Base-by-base conservation (phyloP, 139 green algal genomes). In the Trebouxia sp. region DNA sequence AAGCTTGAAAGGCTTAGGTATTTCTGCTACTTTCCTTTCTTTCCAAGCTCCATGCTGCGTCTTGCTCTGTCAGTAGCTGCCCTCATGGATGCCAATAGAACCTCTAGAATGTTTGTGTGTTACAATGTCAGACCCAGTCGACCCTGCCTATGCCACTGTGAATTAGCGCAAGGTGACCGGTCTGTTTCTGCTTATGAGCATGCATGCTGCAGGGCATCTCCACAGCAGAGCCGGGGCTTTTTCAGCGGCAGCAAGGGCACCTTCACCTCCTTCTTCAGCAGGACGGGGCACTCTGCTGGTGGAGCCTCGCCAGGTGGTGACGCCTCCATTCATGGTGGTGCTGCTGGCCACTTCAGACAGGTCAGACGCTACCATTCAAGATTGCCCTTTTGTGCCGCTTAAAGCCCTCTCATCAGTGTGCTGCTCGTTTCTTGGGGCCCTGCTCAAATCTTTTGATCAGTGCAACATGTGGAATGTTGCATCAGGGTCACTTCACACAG, bases 291-390 rank as follows among this genome's bases (percentile, higher is more conserved):
- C 38, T 70, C 72, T 38, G 41, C 55, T 22, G 72, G 56, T 12
- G 50, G 42, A 14, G 80, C 70, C n/a, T 50, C 70, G 42, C 80
- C 41, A 72, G 75, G 47, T 65, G 85, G 84, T 35, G 92, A 97
- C 75, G 94, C 93, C 0, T 96, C 89, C 83, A 95, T 97, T 78
- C 93, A 97, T 78, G 92, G 91, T 15, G 94, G 94, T 42, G 90
- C 85, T 42, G 91, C 89, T 35, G 93, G 94, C 82, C 82, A 85
- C 83, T 90, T 93, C 81, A 65, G 83, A 22, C 88, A 92, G 85
- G 87, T 87, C 20, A 12, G 65, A n/a, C 12, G 15, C 7, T 6
- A 58, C 50, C 22, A 17, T 22, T 22, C n/a, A n/a, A n/a, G n/a
- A n/a, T n/a, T n/a, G n/a, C n/a, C n/a, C n/a, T n/a, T n/a, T n/a